Percentiles rank a stretch among this genome's conserved stretches.
Evolutionary conservation across 345 rosid species (phyloP).

Genomic region (Cardiospermum halicacabum): DNA sequence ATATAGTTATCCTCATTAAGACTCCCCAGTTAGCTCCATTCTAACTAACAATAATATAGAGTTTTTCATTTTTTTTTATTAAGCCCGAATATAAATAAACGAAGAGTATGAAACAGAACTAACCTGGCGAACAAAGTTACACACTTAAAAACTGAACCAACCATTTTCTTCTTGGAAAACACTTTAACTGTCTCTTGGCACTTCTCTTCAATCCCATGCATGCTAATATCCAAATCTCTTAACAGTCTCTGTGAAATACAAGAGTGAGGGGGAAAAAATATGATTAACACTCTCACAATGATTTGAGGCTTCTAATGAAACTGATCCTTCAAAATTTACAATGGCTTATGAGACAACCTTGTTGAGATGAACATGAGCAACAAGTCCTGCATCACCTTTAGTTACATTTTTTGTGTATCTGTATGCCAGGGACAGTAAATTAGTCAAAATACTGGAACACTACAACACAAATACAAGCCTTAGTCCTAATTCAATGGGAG

Average conservation of each 20-base stretch:
- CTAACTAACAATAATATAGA: too few relatives aligned
- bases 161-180: constrained; percentile 67
- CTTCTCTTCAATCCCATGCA: constrained; percentile 54
- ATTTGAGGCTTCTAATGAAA: constrained; percentile 7
- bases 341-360: constrained; percentile 39
- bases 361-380: constrained; percentile 75
- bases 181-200: constrained; percentile 56
- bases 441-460: too few relatives aligned
- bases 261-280: constrained; percentile 4
- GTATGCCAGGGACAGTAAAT: constrained; percentile 11
- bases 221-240: constrained; percentile 44
- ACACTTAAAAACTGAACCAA: constrained; percentile 39
- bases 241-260: constrained; percentile 42
- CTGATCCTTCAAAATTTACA: constrained; percentile 8
- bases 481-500: too few relatives aligned
- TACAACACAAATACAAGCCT: too few relatives aligned
- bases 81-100: not conserved
- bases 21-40: too few relatives aligned
- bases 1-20: too few relatives aligned
- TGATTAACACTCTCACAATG: constrained; percentile 15
- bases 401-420: constrained; percentile 54
- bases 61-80: too few relatives aligned
- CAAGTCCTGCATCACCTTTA: constrained; percentile 51
- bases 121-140: constrained; percentile 58
- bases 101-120: constrained; percentile 11